phyloP scores from a whole-genome alignment of 108 stramenopile species.

The Cyclostephanos tholiformis region DNA sequence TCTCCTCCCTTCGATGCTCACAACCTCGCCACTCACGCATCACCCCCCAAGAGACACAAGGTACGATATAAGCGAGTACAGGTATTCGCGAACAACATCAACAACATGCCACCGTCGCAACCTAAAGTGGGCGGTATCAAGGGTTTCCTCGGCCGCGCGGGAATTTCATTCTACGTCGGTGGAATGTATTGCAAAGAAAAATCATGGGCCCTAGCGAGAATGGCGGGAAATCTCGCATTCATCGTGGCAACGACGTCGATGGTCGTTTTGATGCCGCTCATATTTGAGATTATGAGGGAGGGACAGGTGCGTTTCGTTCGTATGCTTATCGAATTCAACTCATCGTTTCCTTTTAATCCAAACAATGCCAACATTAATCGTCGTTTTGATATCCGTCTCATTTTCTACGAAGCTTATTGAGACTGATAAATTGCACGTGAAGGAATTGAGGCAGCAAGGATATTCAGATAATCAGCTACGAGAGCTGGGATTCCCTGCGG shows the following conservation, averaged over 20 bases:
- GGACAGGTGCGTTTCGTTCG: constrained; percentile 68
- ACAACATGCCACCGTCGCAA: constrained; percentile 19
- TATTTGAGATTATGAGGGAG: constrained; percentile 90
- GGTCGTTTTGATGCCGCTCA: constrained; percentile 82
- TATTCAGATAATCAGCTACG: constrained; percentile 85
- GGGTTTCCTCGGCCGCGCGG: constrained; percentile 76
- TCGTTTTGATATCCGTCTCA: not conserved
- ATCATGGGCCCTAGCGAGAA: constrained; percentile 60
- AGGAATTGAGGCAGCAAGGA: constrained; percentile 78
- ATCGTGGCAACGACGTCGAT: constrained; percentile 80
- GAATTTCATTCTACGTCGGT: constrained; percentile 65
- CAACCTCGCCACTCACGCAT: too few species aligned
- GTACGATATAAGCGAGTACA: too few species aligned
- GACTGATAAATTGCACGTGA: constrained; percentile 73
- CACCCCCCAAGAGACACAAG: too few species aligned
- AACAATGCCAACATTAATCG: not conserved
- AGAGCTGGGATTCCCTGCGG: constrained; percentile 84
- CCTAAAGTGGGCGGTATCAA: constrained; percentile 73
- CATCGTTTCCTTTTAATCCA: not conserved
- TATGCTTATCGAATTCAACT: not conserved
- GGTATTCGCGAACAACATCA: not conserved
- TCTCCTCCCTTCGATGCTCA: too few species aligned
- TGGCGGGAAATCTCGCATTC: constrained; percentile 68
- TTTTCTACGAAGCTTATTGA: constrained; percentile 66
- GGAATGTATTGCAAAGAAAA: constrained; percentile 62